Percentiles rank a stretch among this genome's conserved stretches.
Evolutionary conservation across 2,329 filamentous ascomycete genomes (phyloP).

Genomic region (Paecilomyces fulvus): DNA sequence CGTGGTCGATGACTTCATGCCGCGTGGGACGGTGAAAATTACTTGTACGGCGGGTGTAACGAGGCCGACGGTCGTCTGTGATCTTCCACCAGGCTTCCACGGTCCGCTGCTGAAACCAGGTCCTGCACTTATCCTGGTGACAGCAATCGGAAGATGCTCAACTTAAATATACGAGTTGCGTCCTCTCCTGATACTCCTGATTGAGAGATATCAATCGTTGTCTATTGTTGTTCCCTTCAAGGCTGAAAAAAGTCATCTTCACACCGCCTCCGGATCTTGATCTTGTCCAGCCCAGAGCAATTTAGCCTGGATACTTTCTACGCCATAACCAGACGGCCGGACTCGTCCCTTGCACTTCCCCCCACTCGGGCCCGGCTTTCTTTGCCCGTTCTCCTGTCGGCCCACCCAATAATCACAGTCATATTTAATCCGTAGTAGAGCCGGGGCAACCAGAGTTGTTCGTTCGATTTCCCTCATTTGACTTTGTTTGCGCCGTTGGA

Average conservation of each 20-base stretch:
- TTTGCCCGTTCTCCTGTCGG: neutral
- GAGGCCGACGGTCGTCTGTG: neutral
- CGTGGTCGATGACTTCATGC: neutral
- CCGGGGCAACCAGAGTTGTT: neutral
- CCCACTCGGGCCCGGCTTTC: conserved; percentile 9
- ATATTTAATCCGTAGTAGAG: neutral
- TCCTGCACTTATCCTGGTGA: neutral
- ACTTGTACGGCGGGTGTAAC: neutral
- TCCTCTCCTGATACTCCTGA: neutral
- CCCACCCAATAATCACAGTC: neutral
- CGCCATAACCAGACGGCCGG: conserved; percentile 5
- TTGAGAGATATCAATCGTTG: neutral
- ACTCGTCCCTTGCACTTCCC: conserved; percentile 8
- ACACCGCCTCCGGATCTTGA: neutral
- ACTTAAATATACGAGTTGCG: neutral
- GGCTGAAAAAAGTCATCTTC: neutral
- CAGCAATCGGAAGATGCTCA: neutral
- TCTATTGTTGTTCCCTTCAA: neutral
- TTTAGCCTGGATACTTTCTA: neutral
- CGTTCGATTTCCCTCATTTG: neutral
- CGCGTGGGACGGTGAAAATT: neutral
- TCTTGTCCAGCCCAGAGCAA: neutral
- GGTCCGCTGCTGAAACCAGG: neutral
- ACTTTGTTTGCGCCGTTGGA: neutral
- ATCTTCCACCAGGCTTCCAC: neutral